phyloP scores from a whole-genome alignment of 257 asterid genomes.

The Cynanchum wilfordii region DNA sequence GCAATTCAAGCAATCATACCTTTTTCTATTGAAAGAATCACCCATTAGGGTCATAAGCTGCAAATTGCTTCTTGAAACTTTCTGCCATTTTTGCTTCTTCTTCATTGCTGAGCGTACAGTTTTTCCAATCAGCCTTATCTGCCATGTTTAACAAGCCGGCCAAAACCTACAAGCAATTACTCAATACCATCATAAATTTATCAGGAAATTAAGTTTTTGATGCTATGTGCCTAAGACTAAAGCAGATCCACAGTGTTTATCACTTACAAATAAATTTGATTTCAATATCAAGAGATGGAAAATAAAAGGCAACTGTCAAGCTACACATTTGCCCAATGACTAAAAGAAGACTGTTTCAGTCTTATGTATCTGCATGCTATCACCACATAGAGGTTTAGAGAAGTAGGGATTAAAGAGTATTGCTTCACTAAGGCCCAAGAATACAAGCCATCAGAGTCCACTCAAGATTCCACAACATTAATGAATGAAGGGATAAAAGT shows the following conservation, averaged over 20 bases:
- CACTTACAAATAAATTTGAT: neutral
- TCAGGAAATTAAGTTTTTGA: neutral
- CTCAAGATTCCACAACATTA: neutral
- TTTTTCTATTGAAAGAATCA: conserved; percentile 34
- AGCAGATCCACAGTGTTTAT: conserved; percentile 1
- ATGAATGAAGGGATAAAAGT: neutral
- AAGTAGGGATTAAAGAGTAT: no score
- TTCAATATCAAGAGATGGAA: neutral
- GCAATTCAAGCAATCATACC: conserved; percentile 19
- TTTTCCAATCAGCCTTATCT: conserved; percentile 94
- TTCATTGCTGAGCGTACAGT: conserved; percentile 67
- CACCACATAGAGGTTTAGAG: no score
- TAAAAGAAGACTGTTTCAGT: no score
- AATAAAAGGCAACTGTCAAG: neutral
- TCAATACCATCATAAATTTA: neutral
- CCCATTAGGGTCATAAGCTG: conserved; percentile 56
- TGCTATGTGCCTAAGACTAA: neutral
- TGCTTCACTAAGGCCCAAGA: neutral
- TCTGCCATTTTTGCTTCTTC: conserved; percentile 70
- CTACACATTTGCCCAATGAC: neutral
- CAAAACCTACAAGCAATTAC: conserved; percentile 48
- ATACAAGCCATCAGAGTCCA: neutral
- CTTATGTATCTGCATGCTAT: no score
- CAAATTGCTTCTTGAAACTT: conserved; percentile 55
- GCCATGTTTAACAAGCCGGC: conserved; percentile 90